Percentiles rank a stretch among this genome's conserved stretches.
Evolutionary conservation across 352 stramenopile genomes (phyloP).

Genomic region (Globisporangium megalacanthum): DNA sequence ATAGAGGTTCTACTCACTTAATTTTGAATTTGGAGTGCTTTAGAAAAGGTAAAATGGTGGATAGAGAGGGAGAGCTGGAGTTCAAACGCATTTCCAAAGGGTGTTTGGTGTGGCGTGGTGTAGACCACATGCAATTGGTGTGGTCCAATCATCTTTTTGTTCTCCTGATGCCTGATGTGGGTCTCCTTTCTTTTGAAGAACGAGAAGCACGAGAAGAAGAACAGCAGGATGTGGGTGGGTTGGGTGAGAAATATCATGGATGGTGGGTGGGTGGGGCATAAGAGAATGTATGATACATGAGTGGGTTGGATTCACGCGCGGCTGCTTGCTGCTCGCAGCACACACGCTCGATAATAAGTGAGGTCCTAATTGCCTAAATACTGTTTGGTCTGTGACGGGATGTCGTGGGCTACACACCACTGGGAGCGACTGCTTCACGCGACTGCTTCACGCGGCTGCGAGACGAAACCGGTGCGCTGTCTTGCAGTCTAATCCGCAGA

Average conservation of each 20-base stretch:
- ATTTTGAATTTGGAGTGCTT: too few relatives aligned
- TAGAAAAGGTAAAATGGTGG: too few relatives aligned
- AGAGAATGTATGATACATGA: not conserved
- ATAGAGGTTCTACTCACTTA: too few relatives aligned
- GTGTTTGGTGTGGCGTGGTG: too few relatives aligned
- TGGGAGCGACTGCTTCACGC: slow-evolving; percentile 5
- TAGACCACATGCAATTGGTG: too few relatives aligned
- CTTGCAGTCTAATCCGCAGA: slow-evolving; percentile 68
- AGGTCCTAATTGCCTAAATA: slow-evolving; percentile 2
- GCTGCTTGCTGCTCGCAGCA: not conserved
- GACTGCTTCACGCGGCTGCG: slow-evolving; percentile 22
- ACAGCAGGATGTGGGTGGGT: not conserved
- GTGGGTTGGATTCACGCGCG: not conserved
- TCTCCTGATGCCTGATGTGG: too few relatives aligned
- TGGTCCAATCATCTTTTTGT: too few relatives aligned
- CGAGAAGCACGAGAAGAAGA: too few relatives aligned
- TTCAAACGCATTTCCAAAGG: too few relatives aligned
- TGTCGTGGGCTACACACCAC: not conserved
- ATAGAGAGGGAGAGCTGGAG: too few relatives aligned
- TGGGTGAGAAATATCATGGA: not conserved
- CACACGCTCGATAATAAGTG: slow-evolving; percentile 1
- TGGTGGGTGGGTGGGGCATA: not conserved
- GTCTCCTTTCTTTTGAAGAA: not conserved
- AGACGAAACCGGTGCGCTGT: slow-evolving; percentile 37
- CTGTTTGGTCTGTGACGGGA: not conserved